Conservation (phyloP, 345 rosid species). For the Lagerstroemia speciosa region DNA sequence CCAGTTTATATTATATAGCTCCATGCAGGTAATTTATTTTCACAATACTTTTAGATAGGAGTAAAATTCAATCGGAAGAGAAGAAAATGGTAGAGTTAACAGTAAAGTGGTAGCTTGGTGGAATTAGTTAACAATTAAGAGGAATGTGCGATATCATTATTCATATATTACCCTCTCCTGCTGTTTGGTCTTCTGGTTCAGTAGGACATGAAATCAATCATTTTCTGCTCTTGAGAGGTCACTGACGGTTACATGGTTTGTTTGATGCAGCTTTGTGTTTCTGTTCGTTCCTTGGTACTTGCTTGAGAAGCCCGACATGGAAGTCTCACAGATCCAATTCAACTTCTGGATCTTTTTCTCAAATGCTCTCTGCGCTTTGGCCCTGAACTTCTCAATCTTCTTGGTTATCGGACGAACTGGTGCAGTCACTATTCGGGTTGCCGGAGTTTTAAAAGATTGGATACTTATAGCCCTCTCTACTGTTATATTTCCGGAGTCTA, state of each 20-base stretch:
- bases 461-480: conserved; percentile 92
- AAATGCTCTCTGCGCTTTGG: conserved; percentile 90
- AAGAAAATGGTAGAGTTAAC: background rate
- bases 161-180: background rate
- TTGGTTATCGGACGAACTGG: conserved; percentile 96
- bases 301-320: conserved; percentile 84
- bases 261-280: conserved; percentile 68
- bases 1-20: conserved; percentile 96
- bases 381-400: conserved; percentile 90
- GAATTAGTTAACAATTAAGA: background rate
- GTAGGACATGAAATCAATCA: background rate
- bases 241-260: background rate
- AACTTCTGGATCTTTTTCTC: conserved; percentile 96
- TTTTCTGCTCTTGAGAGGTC: background rate
- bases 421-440: conserved; percentile 97
- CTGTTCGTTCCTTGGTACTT: conserved; percentile 91
- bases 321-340: conserved; percentile 77
- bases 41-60: background rate
- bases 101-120: background rate
- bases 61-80: background rate
- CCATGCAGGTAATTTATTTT: conserved; percentile 80
- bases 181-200: background rate
- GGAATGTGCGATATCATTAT: background rate
- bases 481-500: conserved; percentile 84
- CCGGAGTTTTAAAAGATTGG: conserved; percentile 99